Evolutionary conservation across 768 basidiomycete species (phyloP).

Genomic region (Mycena polygramma): DNA sequence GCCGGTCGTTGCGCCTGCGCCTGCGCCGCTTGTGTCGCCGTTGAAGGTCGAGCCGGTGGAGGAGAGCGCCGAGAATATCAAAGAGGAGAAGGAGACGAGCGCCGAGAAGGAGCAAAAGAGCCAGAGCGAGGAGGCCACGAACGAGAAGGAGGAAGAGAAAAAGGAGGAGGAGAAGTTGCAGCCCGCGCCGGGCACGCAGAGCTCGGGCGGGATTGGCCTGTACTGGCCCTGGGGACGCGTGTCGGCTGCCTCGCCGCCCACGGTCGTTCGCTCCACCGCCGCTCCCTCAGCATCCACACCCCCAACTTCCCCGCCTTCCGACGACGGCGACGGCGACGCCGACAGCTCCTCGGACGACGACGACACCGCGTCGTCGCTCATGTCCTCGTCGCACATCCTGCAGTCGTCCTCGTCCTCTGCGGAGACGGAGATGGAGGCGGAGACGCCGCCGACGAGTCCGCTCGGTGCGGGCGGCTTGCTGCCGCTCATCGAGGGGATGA

Average conservation of each 20-base stretch:
- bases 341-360: slow-evolving; percentile 5
- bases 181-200: slow-evolving; percentile 25
- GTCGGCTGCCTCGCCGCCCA: neutral
- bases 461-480: slow-evolving; percentile 24
- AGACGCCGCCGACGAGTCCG: slow-evolving; percentile 37
- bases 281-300: neutral
- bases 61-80: neutral
- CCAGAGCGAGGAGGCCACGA: slow-evolving; percentile 20
- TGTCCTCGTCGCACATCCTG: neutral
- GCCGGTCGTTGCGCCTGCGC: too few relatives aligned
- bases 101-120: neutral
- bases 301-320: neutral
- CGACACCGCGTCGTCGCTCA: neutral
- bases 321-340: slow-evolving; percentile 8
- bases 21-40: too few relatives aligned
- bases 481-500: neutral
- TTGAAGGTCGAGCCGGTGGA: too few relatives aligned
- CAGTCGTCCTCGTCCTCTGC: neutral
- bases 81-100: neutral
- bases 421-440: slow-evolving; percentile 8
- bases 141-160: slow-evolving; percentile 38
- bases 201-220: slow-evolving; percentile 31
- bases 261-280: neutral
- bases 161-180: slow-evolving; percentile 9
- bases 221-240: slow-evolving; percentile 36